Conservation (phyloP, 2,329 filamentous ascomycete species). For the Fusarium pseudonygamai region DNA sequence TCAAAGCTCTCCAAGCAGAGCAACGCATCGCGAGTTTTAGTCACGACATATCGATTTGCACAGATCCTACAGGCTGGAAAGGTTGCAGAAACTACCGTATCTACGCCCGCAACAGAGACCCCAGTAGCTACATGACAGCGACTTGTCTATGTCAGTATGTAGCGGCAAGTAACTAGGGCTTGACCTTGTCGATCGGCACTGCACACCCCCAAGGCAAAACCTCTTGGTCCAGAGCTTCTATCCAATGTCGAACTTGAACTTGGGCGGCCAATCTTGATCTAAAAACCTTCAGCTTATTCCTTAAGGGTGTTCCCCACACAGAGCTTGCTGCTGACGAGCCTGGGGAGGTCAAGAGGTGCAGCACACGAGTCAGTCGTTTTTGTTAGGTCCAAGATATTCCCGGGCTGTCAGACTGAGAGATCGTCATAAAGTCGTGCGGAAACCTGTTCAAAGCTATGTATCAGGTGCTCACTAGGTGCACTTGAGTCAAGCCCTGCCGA, state of each 20-base stretch:
- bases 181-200: conserved; percentile 12
- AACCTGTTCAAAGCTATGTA: neutral
- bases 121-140: neutral
- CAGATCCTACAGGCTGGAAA: conserved; percentile 1
- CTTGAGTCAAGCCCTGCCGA: neutral
- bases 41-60: conserved; percentile 9
- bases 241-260: conserved; percentile 10
- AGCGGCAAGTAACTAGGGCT: conserved; percentile 4
- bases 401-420: neutral
- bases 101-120: conserved; percentile 10
- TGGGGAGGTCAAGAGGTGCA: neutral
- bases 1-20: conserved; percentile 5
- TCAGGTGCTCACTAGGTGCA: neutral
- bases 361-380: conserved; percentile 10
- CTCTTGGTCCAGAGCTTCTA: neutral
- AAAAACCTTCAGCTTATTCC: neutral
- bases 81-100: conserved; percentile 6
- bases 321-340: conserved; percentile 8
- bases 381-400: conserved; percentile 10
- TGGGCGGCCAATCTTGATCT: neutral
- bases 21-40: neutral
- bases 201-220: neutral
- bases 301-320: neutral
- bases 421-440: neutral
- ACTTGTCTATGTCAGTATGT: conserved; percentile 4